Conservation (phyloP, 345 rosid genomes). For the Hirschfeldia incana region DNA sequence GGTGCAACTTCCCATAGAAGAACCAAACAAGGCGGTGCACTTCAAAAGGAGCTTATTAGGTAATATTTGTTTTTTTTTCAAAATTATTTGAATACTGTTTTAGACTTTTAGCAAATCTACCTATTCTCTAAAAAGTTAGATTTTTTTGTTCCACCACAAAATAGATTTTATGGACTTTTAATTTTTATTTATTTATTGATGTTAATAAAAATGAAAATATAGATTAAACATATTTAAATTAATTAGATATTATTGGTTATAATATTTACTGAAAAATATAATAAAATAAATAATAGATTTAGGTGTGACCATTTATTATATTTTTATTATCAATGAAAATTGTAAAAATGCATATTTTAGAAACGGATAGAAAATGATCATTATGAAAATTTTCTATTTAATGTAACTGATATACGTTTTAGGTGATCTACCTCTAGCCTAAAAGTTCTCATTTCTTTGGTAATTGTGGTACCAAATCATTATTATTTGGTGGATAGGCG, state of each 20-base stretch:
- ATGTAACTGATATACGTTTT: background rate
- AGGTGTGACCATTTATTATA: background rate
- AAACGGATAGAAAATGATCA: too few species aligned
- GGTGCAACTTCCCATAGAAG: slow-evolving; percentile 73
- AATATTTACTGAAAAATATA: too few species aligned
- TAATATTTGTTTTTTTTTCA: slow-evolving; percentile 22
- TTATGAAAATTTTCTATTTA: background rate
- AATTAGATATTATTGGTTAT: too few species aligned
- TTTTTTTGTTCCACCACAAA: background rate
- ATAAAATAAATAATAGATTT: too few species aligned
- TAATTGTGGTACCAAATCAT: slow-evolving; percentile 1
- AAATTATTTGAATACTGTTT: background rate
- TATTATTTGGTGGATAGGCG: background rate
- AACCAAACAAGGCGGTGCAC: slow-evolving; percentile 69
- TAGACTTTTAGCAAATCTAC: background rate
- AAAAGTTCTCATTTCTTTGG: background rate
- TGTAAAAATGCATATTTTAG: background rate
- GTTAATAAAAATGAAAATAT: too few species aligned
- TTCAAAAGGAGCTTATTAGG: slow-evolving; percentile 79
- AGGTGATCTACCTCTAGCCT: slow-evolving; percentile 13
- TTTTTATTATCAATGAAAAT: too few species aligned
- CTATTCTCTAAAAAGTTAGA: background rate
- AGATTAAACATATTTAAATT: too few species aligned
- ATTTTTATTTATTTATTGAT: too few species aligned
- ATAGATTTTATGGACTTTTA: background rate